phyloP scores from a whole-genome alignment of 2,329 filamentous ascomycete genomes.

The Aspergillus vadensis region DNA sequence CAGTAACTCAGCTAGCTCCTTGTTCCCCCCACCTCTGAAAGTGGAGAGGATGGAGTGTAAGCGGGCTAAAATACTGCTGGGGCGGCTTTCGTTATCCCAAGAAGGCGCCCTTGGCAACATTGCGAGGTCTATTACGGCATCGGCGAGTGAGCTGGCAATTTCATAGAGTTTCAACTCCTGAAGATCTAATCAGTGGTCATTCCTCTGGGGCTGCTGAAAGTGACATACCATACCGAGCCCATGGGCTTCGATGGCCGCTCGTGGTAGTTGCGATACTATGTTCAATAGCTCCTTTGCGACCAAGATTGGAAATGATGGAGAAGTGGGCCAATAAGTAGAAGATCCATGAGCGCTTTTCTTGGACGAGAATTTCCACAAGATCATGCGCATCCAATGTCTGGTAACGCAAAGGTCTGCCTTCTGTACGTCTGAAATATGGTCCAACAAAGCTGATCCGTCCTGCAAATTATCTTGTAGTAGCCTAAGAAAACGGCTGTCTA shows the following conservation, averaged over 20 bases:
- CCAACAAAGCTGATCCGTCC: conserved; percentile 43
- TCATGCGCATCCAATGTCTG: conserved; percentile 54
- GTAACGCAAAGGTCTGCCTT: conserved; percentile 54
- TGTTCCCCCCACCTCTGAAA: conserved; percentile 26
- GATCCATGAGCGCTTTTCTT: conserved; percentile 28
- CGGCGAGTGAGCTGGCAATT: conserved; percentile 29
- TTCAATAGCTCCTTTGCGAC: conserved; percentile 52
- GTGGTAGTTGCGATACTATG: conserved; percentile 48
- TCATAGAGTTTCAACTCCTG: conserved; percentile 34
- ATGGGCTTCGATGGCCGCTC: conserved; percentile 53
- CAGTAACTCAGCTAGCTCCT: conserved; percentile 24
- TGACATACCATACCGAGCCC: conserved; percentile 46
- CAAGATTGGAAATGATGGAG: conserved; percentile 37
- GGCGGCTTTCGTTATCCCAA: conserved; percentile 25
- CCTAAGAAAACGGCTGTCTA: conserved; percentile 32
- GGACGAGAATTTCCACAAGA: conserved; percentile 50
- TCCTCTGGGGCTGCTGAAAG: not conserved
- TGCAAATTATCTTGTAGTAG: conserved; percentile 48
- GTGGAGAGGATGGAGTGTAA: conserved; percentile 27
- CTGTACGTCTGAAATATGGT: conserved; percentile 52
- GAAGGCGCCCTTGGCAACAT: conserved; percentile 13
- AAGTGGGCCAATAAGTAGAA: conserved; percentile 18
- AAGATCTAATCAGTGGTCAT: not conserved
- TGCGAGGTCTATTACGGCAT: conserved; percentile 25
- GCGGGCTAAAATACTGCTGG: conserved; percentile 23